Conservation (phyloP, 164 flowering plant genomes). For the Vitis cinerea region DNA sequence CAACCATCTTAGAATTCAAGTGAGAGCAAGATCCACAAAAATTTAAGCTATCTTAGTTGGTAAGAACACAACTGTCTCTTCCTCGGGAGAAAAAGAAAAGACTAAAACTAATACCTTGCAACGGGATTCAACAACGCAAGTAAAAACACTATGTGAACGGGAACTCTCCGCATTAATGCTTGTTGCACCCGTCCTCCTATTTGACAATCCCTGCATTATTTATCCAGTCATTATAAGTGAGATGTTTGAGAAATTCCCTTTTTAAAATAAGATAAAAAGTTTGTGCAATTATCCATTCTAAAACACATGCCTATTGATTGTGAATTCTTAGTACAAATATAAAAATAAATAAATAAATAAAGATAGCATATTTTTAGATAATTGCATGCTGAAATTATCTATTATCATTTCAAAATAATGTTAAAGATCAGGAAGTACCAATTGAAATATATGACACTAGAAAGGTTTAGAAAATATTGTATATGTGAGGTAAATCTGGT, state of each 20-base stretch:
- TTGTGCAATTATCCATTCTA: no score
- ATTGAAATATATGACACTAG: no score
- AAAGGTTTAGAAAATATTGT: no score
- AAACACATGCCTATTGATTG: not conserved
- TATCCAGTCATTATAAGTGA: not conserved
- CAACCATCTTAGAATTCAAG: no score
- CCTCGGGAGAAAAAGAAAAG: not conserved
- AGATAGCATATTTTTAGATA: not conserved
- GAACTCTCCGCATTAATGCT: slow-evolving; percentile 95
- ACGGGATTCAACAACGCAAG: slow-evolving; percentile 91
- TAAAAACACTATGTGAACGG: slow-evolving; percentile 96
- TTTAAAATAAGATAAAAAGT: no score
- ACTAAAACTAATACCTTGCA: slow-evolving; percentile 64
- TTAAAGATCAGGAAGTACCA: no score
- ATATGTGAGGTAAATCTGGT: no score
- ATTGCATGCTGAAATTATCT: no score
- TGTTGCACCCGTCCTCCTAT: slow-evolving; percentile 87
- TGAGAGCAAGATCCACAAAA: not conserved
- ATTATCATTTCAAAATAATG: no score
- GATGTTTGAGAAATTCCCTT: not conserved
- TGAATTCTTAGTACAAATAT: not conserved
- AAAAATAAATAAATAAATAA: not conserved
- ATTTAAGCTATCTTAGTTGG: not conserved
- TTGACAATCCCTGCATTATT: slow-evolving; percentile 74
- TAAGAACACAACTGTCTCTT: not conserved